Evolutionary conservation across 805 yeast species (phyloP).

Genomic region (Metschnikowia colocasiae): DNA sequence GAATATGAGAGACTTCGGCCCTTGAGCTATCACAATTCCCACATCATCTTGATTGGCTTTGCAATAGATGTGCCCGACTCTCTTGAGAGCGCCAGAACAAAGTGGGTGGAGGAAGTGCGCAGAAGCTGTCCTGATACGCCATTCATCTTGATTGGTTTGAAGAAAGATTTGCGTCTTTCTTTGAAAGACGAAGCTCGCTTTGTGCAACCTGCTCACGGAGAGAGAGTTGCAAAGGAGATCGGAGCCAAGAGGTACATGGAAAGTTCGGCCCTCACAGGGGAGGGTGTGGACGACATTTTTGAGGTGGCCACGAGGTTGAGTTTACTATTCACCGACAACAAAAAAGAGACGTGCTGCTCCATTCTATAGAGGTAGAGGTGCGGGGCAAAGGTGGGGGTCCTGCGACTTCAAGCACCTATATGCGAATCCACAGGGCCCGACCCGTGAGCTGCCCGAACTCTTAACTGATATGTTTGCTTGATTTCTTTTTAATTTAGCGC

Average conservation of each 20-base stretch:
- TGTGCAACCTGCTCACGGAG: constrained; percentile 60
- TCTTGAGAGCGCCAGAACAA: constrained; percentile 71
- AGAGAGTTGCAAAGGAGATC: constrained; percentile 65
- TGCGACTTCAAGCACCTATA: not conserved
- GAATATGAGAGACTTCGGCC: constrained; percentile 91
- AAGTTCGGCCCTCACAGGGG: constrained; percentile 90
- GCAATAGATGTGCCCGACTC: constrained; percentile 85
- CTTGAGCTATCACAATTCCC: constrained; percentile 80
- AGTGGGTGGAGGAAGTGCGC: constrained; percentile 84
- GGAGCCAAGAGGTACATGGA: constrained; percentile 84
- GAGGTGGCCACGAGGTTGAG: constrained; percentile 88
- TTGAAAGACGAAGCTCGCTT: constrained; percentile 37
- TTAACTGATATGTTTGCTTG: not conserved
- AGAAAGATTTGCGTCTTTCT: constrained; percentile 67
- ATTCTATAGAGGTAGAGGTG: constrained; percentile 23
- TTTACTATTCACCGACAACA: constrained; percentile 41
- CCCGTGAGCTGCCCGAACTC: not conserved
- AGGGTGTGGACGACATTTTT: constrained; percentile 91
- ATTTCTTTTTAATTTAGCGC: not conserved
- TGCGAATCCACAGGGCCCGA: not conserved
- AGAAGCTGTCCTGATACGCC: constrained; percentile 81
- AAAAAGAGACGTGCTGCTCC: constrained; percentile 31
- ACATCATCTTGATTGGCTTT: constrained; percentile 80
- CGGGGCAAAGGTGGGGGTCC: constrained; percentile 5
- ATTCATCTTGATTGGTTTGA: constrained; percentile 73